Evolutionary conservation across 2,329 filamentous ascomycete genomes (phyloP).

Genomic region (Trichophyton schoenleinii): DNA sequence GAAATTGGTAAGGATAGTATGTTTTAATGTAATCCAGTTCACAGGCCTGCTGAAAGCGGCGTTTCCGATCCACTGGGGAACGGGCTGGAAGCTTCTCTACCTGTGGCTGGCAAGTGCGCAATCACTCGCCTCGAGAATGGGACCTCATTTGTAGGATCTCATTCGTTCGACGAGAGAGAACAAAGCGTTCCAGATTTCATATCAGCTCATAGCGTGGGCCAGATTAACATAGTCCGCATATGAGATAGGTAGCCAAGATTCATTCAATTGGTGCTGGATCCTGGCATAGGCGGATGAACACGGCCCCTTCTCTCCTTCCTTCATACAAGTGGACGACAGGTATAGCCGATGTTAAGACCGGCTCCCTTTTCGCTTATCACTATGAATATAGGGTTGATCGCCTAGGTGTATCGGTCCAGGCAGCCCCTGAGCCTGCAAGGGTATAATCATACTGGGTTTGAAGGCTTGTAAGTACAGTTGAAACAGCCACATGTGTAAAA

Average conservation of each 20-base stretch:
- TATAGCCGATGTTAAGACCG: neutral
- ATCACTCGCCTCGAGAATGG: neutral
- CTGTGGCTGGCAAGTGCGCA: neutral
- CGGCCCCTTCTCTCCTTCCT: neutral
- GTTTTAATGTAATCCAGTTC: neutral
- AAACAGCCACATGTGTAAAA: neutral
- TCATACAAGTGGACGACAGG: neutral
- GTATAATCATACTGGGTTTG: neutral
- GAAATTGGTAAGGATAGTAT: neutral
- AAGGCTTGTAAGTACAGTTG: neutral
- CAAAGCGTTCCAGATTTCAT: neutral
- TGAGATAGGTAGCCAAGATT: neutral
- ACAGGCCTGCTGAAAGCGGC: neutral
- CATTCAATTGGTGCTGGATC: neutral
- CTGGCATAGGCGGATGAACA: neutral
- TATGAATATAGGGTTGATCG: neutral
- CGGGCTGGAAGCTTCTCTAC: neutral
- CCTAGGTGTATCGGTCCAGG: neutral
- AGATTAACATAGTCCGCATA: neutral
- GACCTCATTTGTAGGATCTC: neutral
- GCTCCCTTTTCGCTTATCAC: neutral
- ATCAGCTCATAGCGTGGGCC: neutral
- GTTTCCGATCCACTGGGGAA: neutral
- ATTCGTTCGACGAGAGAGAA: neutral
- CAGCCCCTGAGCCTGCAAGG: neutral